Conservation (phyloP, 345 rosid genomes). For the Gossypium mustelinum region DNA sequence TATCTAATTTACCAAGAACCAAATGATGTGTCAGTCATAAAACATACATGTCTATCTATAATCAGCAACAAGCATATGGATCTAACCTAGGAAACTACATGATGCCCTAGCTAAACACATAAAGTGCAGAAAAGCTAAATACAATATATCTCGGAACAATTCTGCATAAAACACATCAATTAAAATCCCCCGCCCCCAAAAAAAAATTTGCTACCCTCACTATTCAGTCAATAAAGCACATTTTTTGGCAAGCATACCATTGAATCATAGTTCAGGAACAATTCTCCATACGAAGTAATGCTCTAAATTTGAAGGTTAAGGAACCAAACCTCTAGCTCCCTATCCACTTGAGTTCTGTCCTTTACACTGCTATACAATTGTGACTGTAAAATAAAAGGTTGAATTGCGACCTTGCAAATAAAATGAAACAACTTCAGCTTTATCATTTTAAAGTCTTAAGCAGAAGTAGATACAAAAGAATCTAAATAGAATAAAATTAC, state of each 20-base stretch:
- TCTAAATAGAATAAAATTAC: background rate
- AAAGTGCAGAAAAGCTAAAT: background rate
- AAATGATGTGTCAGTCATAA: background rate
- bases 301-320: slow-evolving; percentile 13
- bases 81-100: background rate
- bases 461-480: background rate
- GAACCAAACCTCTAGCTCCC: slow-evolving; percentile 68
- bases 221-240: background rate
- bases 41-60: background rate
- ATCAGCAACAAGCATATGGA: background rate
- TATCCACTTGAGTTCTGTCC: slow-evolving; percentile 82
- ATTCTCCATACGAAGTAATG: background rate
- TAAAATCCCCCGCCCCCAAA: background rate
- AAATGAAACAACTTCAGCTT: background rate
- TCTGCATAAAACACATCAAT: background rate
- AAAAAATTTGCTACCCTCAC: background rate
- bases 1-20: slow-evolving; percentile 2
- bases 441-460: background rate
- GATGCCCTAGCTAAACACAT: background rate
- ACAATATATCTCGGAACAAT: background rate
- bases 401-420: slow-evolving; percentile 49
- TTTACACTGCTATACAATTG: slow-evolving; percentile 79
- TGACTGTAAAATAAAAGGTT: slow-evolving; percentile 78
- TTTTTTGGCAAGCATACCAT: background rate
- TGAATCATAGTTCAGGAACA: background rate